Evolutionary conservation across 2,329 filamentous ascomycete species (phyloP), one percentile per base, ranked within the genome.

Genomic region (Madurella mycetomatis): DNA sequence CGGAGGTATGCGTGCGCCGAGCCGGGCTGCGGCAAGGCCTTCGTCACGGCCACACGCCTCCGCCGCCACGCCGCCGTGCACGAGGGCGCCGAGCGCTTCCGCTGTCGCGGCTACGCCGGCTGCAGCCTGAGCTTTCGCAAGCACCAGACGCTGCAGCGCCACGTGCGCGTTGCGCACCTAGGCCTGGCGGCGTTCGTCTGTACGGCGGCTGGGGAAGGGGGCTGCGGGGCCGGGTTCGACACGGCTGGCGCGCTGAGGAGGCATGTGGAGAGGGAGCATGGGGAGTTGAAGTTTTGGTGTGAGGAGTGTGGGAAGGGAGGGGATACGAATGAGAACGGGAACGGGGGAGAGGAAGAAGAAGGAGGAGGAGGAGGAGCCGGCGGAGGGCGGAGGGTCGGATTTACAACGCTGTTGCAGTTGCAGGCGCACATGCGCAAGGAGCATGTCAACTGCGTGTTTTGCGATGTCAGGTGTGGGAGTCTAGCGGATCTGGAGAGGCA

Each of bases 81-180:
- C 68, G 81, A 87, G 65, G 87, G 86, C 50, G 82, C 86, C 61
- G 86, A 94, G 66, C 80, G 87, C 50, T 91, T 87, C 65, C 78
- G 81, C 54, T 96, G 91, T 66, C 83, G 80, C 18, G 85, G 83
- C 34, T 86, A 83, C 62, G 78, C 81, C 1, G 82, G 80, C 1
- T 96, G 91, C 71, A 80, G 81, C 16, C 82, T 90, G 71, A 84
- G 83, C 17, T 97, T 96, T 69, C 83, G 92, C 57, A 96, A 96
- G 71, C 87, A 90, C 67, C 85, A 90, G 60, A 95, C 91, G 0
- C 78, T 96, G 15, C 84, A 92, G 67, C 85, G 88, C 49, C 92
- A 97, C 67, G 82, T 96, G 59, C 83, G 86, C 51, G 82, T 83
- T 9, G 86, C 85, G 12, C 92, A 97, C 69, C 73, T 92, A 40